Base-by-base conservation (phyloP, 2,329 filamentous ascomycete genomes). In the Fusarium denticulatum region DNA sequence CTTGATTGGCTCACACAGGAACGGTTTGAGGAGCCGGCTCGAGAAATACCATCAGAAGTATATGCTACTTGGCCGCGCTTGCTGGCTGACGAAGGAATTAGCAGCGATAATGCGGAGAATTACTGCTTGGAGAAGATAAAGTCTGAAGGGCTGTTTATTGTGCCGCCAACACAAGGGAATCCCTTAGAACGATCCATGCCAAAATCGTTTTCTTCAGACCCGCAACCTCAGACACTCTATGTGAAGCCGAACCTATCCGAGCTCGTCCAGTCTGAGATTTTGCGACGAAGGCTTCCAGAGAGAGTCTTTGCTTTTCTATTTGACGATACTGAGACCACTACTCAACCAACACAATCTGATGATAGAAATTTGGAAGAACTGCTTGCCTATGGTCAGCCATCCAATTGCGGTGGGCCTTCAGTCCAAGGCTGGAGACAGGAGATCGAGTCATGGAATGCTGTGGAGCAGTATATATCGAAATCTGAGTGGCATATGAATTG, bases 251-350 rank as follows among this genome's bases (percentile, higher is more conserved):
- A 9, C 7, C 16, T 63, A 1, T 18, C 28, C 0, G 6, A 36
- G 8, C 18, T 60, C 10, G n/a, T 61, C 7, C 8, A 30, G 2
- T 61, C 45, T 1, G 57, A 62, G 0, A 64, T 52, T 2, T 3
- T 14, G 9, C 36, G 45, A 32, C 37, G 45, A 15, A 50, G 37
- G 15, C n/a, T 64, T 18, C 11, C 39, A 6, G 62, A 64, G 8
- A 64, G 22, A 0, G 11, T 39, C 1, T 64, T 64, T 22, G n/a
- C 32, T 1, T 64, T 64, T 64, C 18, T 64, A 7, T 64, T 64
- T 1, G 18, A 5, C 0, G 32, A n/a, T 8, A 15, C 2, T 5
- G 2, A n/a, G 8, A 1, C 6, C 7, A 7, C 2, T 1, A 4
- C 16, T 15, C 24, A 28, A 7, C 14, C 24, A 10, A 18, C 7